Conservation (phyloP, 805 yeast species). For the Nadsonia fulvescens region DNA sequence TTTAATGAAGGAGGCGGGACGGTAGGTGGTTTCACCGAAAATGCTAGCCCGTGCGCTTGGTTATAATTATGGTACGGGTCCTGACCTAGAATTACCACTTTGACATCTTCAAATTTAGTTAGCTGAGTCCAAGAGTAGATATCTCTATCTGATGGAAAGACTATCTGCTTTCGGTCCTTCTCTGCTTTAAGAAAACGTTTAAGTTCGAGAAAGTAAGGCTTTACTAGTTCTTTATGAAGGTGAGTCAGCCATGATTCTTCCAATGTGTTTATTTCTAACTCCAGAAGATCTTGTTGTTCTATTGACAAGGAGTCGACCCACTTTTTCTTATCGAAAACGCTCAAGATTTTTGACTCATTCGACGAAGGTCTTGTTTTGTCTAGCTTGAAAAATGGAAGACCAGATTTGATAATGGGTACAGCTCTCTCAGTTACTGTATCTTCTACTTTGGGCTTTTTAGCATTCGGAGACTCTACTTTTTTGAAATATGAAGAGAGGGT, state of each 20-base stretch:
- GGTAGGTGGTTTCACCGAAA: constrained; percentile 72
- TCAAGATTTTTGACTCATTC: too few species aligned
- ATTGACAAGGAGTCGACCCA: constrained; percentile 33
- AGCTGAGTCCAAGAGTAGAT: constrained; percentile 84
- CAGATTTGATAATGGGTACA: too few species aligned
- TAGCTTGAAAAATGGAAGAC: too few species aligned
- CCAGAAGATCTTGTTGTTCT: constrained; percentile 34
- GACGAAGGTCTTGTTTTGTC: too few species aligned
- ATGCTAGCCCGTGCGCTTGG: constrained; percentile 95
- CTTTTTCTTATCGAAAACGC: constrained; percentile 25
- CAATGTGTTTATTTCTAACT: constrained; percentile 49
- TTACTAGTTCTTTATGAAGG: constrained; percentile 53
- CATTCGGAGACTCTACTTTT: too few species aligned
- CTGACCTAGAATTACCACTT: constrained; percentile 77
- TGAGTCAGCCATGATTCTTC: constrained; percentile 65
- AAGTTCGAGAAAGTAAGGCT: constrained; percentile 65
- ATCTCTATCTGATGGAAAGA: constrained; percentile 64
- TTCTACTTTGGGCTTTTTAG: too few species aligned
- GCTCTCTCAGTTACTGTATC: too few species aligned
- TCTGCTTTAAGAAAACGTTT: constrained; percentile 44
- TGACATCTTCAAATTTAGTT: constrained; percentile 58
- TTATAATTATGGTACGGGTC: constrained; percentile 88
- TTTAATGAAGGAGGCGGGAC: constrained; percentile 75
- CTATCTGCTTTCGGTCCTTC: constrained; percentile 24
- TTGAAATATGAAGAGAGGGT: too few species aligned